Percentiles rank a stretch among this genome's conserved stretches.
phyloP scores from a whole-genome alignment of 108 stramenopile genomes.

The Tribonema minus region DNA sequence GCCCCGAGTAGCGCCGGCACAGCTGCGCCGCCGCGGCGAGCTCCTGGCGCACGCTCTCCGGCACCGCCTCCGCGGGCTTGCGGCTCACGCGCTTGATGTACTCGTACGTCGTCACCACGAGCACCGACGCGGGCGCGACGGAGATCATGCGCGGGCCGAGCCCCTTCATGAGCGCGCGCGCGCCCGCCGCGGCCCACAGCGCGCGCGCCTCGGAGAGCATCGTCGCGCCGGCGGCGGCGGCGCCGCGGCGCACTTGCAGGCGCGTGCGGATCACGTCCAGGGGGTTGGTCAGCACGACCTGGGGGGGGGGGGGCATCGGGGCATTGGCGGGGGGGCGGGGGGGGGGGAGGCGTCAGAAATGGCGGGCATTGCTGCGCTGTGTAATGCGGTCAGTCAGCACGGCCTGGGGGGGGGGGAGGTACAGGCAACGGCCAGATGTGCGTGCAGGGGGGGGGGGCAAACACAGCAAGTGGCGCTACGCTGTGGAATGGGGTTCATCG shows the following conservation, averaged over 20 bases:
- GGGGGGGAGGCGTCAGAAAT: background rate
- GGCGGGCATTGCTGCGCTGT: background rate
- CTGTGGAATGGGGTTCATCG: background rate
- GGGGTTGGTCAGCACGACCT: constrained; percentile 25
- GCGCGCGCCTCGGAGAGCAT: constrained; percentile 13
- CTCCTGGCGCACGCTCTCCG: too few relatives aligned
- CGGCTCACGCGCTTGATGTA: constrained; percentile 34
- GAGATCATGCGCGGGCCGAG: constrained; percentile 30
- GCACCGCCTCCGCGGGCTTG: too few relatives aligned
- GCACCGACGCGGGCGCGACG: constrained; percentile 32
- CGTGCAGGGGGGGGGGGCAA: background rate
- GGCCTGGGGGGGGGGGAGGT: too few relatives aligned
- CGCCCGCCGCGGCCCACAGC: constrained; percentile 20
- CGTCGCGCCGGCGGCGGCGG: background rate
- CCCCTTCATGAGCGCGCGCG: constrained; percentile 15
- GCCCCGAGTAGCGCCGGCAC: too few relatives aligned
- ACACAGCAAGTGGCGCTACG: background rate
- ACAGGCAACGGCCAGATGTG: too few relatives aligned
- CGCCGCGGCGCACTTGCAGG: constrained; percentile 31
- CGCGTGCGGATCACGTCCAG: constrained; percentile 37
- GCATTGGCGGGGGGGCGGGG: too few relatives aligned
- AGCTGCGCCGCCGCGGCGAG: too few relatives aligned
- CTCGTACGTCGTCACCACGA: constrained; percentile 31
- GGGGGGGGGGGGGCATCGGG: background rate
- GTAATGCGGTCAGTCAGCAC: background rate